Conservation (phyloP, 495 filamentous ascomycete species). For the Aspergillus avenaceus region DNA sequence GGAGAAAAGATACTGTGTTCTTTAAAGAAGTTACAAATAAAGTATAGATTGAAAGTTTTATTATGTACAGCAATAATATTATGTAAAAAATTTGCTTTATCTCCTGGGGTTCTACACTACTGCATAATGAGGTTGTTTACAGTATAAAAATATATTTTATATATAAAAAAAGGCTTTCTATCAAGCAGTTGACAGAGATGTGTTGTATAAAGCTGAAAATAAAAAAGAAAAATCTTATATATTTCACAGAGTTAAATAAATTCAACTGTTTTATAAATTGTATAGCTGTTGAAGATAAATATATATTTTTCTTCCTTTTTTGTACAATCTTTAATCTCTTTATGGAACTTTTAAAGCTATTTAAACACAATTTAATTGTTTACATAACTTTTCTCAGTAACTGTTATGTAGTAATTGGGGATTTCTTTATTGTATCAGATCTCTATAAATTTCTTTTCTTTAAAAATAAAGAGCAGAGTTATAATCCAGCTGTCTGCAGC, state of each 20-base stretch:
- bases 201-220: too few relatives aligned
- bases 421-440: background rate
- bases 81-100: background rate
- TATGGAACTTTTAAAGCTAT: background rate
- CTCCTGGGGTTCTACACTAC: background rate
- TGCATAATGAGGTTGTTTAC: too few relatives aligned
- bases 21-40: conserved; percentile 1
- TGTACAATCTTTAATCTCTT: background rate
- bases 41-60: background rate
- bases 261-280: conserved; percentile 3
- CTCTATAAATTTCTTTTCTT: conserved; percentile 1
- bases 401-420: background rate
- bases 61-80: background rate
- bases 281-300: conserved; percentile 1
- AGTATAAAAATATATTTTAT: too few relatives aligned
- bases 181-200: too few relatives aligned
- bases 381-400: background rate
- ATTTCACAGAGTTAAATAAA: background rate
- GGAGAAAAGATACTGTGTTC: background rate
- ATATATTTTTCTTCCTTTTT: conserved; percentile 3
- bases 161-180: too few relatives aligned
- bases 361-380: background rate
- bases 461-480: conserved; percentile 2
- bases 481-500: background rate
- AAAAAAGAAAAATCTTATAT: too few relatives aligned